A percentile compares a stretch with the other conserved stretches of the same genome.
Evolutionary conservation across 768 basidiomycete genomes (phyloP).

Genomic region (Suillus placidus): DNA sequence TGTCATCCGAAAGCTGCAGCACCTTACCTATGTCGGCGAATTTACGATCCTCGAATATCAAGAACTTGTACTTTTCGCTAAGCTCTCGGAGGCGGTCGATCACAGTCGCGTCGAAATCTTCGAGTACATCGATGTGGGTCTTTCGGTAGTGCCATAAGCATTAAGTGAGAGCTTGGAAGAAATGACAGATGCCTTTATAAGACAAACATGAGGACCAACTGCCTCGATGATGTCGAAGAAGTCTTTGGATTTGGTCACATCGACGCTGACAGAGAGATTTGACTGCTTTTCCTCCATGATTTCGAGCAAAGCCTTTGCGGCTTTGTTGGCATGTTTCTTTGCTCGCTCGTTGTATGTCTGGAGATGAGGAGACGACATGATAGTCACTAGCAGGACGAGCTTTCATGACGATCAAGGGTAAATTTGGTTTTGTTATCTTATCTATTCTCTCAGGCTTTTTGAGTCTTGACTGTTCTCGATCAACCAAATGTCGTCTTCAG

Average conservation of each 20-base stretch:
- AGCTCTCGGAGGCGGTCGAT: constrained; percentile 71
- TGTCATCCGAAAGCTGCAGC: not conserved
- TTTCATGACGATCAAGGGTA: not conserved
- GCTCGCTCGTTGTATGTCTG: constrained; percentile 68
- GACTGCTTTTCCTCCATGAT: constrained; percentile 85
- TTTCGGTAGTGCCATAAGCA: constrained; percentile 43
- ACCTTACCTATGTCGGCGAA: constrained; percentile 94
- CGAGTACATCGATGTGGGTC: constrained; percentile 97
- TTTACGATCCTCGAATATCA: constrained; percentile 98
- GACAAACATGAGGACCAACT: constrained; percentile 88
- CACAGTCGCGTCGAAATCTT: constrained; percentile 81
- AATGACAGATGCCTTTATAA: constrained; percentile 76
- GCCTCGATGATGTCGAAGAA: constrained; percentile 85
- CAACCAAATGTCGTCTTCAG: constrained; percentile 31
- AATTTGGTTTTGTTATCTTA: constrained; percentile 11
- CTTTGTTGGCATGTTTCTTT: constrained; percentile 62
- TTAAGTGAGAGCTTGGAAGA: constrained; percentile 13
- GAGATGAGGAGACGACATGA: constrained; percentile 41
- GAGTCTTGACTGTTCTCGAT: constrained; percentile 1
- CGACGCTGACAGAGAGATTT: constrained; percentile 95
- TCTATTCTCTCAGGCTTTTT: constrained; percentile 9
- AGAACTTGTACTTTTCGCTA: constrained; percentile 82
- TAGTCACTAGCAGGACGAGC: constrained; percentile 10
- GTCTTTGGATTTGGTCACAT: constrained; percentile 79
- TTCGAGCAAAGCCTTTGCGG: constrained; percentile 76